Evolutionary conservation across 305 asterid species (phyloP).

Genomic region (Solanum hybrid): DNA sequence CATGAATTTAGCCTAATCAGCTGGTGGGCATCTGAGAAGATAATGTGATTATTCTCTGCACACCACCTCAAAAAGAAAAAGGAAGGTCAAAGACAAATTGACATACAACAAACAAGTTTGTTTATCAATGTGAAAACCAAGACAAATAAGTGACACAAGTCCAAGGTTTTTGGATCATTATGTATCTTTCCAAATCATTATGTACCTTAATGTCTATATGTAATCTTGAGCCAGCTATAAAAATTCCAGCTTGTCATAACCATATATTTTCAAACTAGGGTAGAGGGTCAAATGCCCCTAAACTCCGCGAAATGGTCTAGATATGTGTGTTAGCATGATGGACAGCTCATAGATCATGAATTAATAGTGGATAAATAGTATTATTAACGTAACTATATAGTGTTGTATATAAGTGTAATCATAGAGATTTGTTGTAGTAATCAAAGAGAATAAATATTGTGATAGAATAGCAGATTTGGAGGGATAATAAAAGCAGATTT

Average conservation of each 20-base stretch:
- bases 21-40: slow-evolving; percentile 82
- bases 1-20: slow-evolving; percentile 59
- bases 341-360: not conserved
- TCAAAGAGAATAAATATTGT: not conserved
- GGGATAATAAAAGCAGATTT: not conserved
- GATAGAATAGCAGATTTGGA: not conserved
- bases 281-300: not conserved
- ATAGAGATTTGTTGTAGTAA: not conserved
- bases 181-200: not conserved
- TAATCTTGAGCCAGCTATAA: not conserved
- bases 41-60: slow-evolving; percentile 53
- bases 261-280: not conserved
- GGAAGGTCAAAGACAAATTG: not conserved
- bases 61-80: slow-evolving; percentile 2
- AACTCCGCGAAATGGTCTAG: not conserved
- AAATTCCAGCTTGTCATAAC: not conserved
- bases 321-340: not conserved
- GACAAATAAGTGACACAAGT: not conserved
- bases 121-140: not conserved
- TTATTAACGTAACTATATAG: not conserved
- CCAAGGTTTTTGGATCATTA: not conserved
- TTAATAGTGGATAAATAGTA: not conserved
- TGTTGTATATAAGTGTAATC: not conserved
- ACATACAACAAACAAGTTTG: not conserved
- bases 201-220: not conserved